Base-by-base conservation (phyloP, 2,329 filamentous ascomycete species). In the Aspergillus sp. region DNA sequence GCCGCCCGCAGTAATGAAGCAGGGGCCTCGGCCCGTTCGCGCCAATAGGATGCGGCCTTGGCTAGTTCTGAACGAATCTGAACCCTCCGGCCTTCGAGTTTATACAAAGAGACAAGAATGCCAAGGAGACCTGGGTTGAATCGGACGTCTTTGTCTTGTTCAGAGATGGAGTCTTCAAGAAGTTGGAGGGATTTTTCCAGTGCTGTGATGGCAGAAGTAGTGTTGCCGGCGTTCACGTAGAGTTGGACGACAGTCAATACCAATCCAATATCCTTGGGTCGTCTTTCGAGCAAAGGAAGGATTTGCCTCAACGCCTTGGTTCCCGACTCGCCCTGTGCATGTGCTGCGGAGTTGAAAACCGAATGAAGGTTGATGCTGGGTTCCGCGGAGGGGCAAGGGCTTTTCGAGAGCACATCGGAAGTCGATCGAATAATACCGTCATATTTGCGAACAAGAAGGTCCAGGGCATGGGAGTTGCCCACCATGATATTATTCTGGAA, bases 61-160 rank as follows among this genome's bases (percentile, higher is more conserved):
- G 83, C 80, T 12, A 97, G 74, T 59, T 93, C 87, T 6, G 73
- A 68, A 49, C 86, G 86, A 48, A 87, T 82, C 28, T 86, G 82
- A 26, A 76, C 71, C 52, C 84, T 85, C 31, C 90, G 86, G 33
- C 86, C 84, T 62, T 93, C 85, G 2, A 77, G 72, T 54, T 81
- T 81, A 67, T 95, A 93, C 0, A 98, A 75, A 2, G 87, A 83
- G 7, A 95, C 84, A 3, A 87, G 74, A 2, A 91, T 74, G 1
- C 88, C 89, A 27, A 97, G 78, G 1, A 98, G 74, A 2, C 91
- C 91, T 0, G 93, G 91, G 27, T 88, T 84, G 64, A 85, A 93
- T 8, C 90, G 84, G 27, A 86, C 79, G 54, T 90, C 82, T 44
- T 81, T 74, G 45, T 84, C 75, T 11, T 77, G 73, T 38, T 70